These are phyloP conservation scores for Cercospora berteroae DNA, from an alignment of 2,329 filamentous ascomycete genomes.

Conservation along the genomic window DNA sequence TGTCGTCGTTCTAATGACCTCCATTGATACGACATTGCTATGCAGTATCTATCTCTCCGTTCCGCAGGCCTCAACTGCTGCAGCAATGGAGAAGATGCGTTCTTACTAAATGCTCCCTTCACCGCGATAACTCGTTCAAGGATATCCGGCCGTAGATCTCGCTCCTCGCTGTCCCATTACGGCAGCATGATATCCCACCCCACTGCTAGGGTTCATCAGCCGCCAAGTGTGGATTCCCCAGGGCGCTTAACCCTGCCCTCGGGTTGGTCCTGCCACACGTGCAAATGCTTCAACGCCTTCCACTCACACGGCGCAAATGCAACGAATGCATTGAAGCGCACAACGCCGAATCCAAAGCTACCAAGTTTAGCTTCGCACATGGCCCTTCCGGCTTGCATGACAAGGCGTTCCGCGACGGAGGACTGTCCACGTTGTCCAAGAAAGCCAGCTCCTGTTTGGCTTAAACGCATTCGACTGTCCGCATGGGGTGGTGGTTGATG, in stretches of 20 bases:
- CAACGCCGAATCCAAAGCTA: neutral
- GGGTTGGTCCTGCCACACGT: slow-evolving; percentile 15
- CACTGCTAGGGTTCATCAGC: neutral
- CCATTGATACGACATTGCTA: neutral
- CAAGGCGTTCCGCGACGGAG: neutral
- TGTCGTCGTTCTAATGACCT: neutral
- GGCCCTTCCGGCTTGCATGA: slow-evolving; percentile 9
- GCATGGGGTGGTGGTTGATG: neutral
- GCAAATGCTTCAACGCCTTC: slow-evolving; percentile 1
- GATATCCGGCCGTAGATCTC: neutral
- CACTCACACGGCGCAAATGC: slow-evolving; percentile 10
- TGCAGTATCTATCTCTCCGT: neutral
- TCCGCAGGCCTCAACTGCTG: neutral
- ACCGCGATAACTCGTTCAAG: neutral
- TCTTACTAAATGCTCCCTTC: neutral
- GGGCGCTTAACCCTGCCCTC: slow-evolving; percentile 13
- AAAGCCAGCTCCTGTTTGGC: neutral
- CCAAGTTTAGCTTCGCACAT: slow-evolving; percentile 13
- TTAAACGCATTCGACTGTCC: neutral
- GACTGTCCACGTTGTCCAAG: slow-evolving; percentile 1
- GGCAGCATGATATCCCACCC: neutral
- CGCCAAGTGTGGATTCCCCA: slow-evolving; percentile 1
- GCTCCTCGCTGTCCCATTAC: neutral
- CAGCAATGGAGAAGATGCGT: neutral
- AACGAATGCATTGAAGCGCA: neutral